Conservation (phyloP, 768 basidiomycete species). For the Cubamyces lactineus region DNA sequence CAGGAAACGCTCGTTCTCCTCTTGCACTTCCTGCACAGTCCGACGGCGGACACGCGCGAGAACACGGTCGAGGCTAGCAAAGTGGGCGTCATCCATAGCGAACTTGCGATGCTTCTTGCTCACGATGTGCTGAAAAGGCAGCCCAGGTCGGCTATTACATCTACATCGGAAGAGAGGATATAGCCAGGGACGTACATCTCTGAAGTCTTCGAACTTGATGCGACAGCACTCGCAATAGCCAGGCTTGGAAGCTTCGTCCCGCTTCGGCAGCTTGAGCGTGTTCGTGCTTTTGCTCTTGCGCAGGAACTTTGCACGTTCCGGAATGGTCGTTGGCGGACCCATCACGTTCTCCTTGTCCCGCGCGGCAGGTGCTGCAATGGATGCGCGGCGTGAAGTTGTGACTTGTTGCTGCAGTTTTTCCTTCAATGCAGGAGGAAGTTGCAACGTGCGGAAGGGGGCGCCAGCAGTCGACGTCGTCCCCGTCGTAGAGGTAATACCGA, state of each 20-base stretch:
- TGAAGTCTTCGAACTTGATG: constrained; percentile 86
- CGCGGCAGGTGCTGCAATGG: constrained; percentile 35
- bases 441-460: constrained; percentile 45
- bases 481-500: constrained; percentile 87
- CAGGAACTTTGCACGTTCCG: constrained; percentile 53
- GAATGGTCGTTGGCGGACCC: constrained; percentile 70
- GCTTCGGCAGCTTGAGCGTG: constrained; percentile 70
- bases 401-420: constrained; percentile 67
- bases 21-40: constrained; percentile 39
- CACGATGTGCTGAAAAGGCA: constrained; percentile 61
- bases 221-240: constrained; percentile 99
- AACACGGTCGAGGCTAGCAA: constrained; percentile 74
- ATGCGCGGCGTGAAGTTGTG: constrained; percentile 62
- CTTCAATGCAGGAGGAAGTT: constrained; percentile 56
- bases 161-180: too few species aligned
- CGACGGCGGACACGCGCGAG: constrained; percentile 63
- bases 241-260: constrained; percentile 87
- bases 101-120: constrained; percentile 81
- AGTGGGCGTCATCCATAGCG: constrained; percentile 78
- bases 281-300: constrained; percentile 84
- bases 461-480: constrained; percentile 79
- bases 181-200: constrained; percentile 54
- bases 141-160: background rate
- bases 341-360: constrained; percentile 48
- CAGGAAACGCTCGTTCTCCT: constrained; percentile 21